These are phyloP conservation scores for Cryphonectria radicalis DNA, from an alignment of 2,329 filamentous ascomycete species.

Conservation along the genomic window DNA sequence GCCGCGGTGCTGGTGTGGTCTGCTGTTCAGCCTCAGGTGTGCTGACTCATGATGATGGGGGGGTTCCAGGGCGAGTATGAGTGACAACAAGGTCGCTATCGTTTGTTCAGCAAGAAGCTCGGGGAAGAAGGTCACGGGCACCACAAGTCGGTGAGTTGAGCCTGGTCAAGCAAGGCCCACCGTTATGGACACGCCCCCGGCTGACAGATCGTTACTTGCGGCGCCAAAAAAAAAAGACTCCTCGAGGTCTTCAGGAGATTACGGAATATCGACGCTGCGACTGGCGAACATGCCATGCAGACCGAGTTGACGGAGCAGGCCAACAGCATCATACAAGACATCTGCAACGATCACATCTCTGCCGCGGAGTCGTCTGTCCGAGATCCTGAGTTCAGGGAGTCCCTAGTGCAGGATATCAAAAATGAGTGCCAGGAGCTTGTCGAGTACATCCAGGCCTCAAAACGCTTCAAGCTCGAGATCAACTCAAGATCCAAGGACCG, in stretches of 20 bases:
- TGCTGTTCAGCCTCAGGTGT: constrained; percentile 19
- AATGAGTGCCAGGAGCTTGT: constrained; percentile 79
- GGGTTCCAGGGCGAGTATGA: constrained; percentile 58
- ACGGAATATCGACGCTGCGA: constrained; percentile 55
- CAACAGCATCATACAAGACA: constrained; percentile 75
- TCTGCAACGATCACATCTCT: constrained; percentile 79
- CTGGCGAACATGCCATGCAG: constrained; percentile 57
- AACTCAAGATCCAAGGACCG: constrained; percentile 81
- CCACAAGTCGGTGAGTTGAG: constrained; percentile 78
- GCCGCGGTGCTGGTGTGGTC: constrained; percentile 11
- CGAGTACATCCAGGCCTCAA: constrained; percentile 70
- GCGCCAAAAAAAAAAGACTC: constrained; percentile 45
- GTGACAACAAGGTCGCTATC: constrained; percentile 77
- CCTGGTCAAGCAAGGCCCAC: background rate
- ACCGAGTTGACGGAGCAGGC: constrained; percentile 65
- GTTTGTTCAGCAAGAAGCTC: constrained; percentile 96
- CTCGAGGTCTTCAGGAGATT: constrained; percentile 65
- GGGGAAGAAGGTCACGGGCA: constrained; percentile 91
- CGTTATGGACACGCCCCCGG: background rate
- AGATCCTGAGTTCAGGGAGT: constrained; percentile 58
- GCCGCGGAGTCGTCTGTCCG: constrained; percentile 69
- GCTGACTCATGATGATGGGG: constrained; percentile 19
- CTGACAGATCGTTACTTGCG: constrained; percentile 12
- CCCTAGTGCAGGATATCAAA: constrained; percentile 69
- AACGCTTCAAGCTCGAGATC: constrained; percentile 73